A percentile compares a stretch with the other conserved stretches of the same genome.
Conservation (phyloP, 345 rosid species). For the Excoecaria cochinchinensis region DNA sequence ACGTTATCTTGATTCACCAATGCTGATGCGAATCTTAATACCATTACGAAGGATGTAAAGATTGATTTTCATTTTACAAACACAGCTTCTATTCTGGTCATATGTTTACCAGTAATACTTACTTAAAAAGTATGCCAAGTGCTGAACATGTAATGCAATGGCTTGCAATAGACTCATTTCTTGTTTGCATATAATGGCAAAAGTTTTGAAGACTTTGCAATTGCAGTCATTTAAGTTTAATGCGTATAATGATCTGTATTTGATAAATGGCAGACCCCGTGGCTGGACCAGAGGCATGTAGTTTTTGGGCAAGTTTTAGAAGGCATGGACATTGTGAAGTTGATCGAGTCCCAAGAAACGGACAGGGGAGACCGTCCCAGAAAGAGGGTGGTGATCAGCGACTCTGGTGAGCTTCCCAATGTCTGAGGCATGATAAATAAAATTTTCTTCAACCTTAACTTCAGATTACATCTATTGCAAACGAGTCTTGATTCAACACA, state of each 20-base stretch:
- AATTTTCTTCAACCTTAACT: neutral
- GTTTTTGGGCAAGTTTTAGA: slow-evolving; percentile 96
- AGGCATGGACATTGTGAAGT: slow-evolving; percentile 85
- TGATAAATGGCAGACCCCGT: slow-evolving; percentile 69
- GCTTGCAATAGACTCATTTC: neutral
- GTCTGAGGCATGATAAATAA: slow-evolving; percentile 40
- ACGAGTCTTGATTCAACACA: neutral
- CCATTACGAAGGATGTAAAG: neutral
- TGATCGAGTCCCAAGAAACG: slow-evolving; percentile 77
- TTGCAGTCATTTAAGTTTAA: too few species aligned
- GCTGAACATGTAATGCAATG: neutral
- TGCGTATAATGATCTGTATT: neutral
- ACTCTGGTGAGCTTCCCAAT: slow-evolving; percentile 92
- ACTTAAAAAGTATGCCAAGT: too few species aligned
- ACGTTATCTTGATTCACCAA: neutral
- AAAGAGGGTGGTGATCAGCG: slow-evolving; percentile 79
- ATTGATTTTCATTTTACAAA: neutral
- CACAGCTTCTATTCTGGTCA: neutral
- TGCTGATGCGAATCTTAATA: neutral
- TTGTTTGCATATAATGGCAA: neutral
- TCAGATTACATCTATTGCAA: neutral
- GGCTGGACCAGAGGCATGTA: slow-evolving; percentile 94
- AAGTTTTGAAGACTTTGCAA: too few species aligned
- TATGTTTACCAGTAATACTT: neutral
- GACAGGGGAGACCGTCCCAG: slow-evolving; percentile 95